Conservation (phyloP, 1,284 basidiomycete genomes). For the Boletus semigastroideus region DNA sequence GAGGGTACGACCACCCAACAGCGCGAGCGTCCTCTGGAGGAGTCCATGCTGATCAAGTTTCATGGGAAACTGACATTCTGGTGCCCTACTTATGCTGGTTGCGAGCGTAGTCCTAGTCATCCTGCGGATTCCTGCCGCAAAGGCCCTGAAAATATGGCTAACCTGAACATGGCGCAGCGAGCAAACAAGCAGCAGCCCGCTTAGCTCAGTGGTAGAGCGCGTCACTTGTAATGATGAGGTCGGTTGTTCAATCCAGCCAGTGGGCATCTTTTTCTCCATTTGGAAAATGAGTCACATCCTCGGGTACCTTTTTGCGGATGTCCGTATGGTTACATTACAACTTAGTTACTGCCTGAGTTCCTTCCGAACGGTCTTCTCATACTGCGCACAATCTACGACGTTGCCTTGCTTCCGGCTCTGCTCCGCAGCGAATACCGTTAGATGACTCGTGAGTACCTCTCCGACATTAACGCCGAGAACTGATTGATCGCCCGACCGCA, state of each 20-base stretch:
- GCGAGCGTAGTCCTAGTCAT: background rate
- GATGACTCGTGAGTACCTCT: constrained; percentile 74
- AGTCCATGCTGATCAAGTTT: constrained; percentile 8
- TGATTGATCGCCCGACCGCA: constrained; percentile 59
- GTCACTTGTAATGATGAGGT: constrained; percentile 60
- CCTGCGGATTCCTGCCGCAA: background rate
- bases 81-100: background rate
- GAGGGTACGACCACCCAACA: constrained; percentile 47
- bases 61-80: too few species aligned
- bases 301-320: background rate
- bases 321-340: constrained; percentile 1
- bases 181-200: constrained; percentile 31
- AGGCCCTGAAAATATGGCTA: too few species aligned
- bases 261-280: constrained; percentile 27
- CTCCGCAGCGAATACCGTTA: constrained; percentile 85
- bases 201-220: constrained; percentile 63
- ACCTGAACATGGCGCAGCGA: background rate
- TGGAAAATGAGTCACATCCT: background rate
- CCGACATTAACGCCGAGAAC: constrained; percentile 63
- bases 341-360: constrained; percentile 19
- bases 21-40: constrained; percentile 39
- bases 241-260: constrained; percentile 57
- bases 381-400: constrained; percentile 65
- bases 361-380: constrained; percentile 50
- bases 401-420: constrained; percentile 63